These are phyloP conservation scores for Sisymbrium irio DNA, from an alignment of 345 rosid species.

Conservation along the genomic window DNA sequence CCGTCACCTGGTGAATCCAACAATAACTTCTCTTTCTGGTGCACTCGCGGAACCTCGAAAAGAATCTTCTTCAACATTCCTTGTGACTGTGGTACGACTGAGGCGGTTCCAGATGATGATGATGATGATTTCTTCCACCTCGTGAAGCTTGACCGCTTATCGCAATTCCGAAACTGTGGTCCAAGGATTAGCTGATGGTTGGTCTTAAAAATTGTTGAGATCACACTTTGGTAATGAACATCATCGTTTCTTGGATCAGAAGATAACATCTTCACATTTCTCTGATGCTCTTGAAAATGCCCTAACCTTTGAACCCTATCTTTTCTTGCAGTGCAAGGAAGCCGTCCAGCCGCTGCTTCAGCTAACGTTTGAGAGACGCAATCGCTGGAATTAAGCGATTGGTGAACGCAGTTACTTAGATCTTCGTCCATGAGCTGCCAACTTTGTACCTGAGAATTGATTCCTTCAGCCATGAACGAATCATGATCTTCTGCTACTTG, in stretches of 20 bases:
- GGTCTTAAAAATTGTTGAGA: constrained; percentile 58
- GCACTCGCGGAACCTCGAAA: constrained; percentile 67
- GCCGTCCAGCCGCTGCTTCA: constrained; percentile 39
- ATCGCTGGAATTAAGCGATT: constrained; percentile 71
- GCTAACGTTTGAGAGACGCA: constrained; percentile 61
- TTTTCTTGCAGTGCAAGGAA: constrained; percentile 28
- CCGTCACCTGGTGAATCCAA: constrained; percentile 38
- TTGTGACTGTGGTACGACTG: constrained; percentile 35
- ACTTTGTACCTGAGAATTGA: constrained; percentile 61
- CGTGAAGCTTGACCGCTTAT: constrained; percentile 55
- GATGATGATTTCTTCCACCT: constrained; percentile 52
- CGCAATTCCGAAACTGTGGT: constrained; percentile 39
- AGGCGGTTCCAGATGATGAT: constrained; percentile 26
- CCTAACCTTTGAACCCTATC: constrained; percentile 31
- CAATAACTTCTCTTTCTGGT: constrained; percentile 33
- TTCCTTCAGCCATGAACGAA: constrained; percentile 55
- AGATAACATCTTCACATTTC: constrained; percentile 35
- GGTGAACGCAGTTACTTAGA: constrained; percentile 56
- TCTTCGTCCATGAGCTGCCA: constrained; percentile 71
- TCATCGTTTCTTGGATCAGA: constrained; percentile 38
- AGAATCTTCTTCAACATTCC: constrained; percentile 64
- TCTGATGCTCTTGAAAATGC: constrained; percentile 36
- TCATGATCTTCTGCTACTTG: constrained; percentile 42
- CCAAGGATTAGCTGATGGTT: constrained; percentile 57
- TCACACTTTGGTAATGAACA: constrained; percentile 58